Evolutionary conservation across 257 asterid genomes (phyloP).

Genomic region (Vinca minor): DNA sequence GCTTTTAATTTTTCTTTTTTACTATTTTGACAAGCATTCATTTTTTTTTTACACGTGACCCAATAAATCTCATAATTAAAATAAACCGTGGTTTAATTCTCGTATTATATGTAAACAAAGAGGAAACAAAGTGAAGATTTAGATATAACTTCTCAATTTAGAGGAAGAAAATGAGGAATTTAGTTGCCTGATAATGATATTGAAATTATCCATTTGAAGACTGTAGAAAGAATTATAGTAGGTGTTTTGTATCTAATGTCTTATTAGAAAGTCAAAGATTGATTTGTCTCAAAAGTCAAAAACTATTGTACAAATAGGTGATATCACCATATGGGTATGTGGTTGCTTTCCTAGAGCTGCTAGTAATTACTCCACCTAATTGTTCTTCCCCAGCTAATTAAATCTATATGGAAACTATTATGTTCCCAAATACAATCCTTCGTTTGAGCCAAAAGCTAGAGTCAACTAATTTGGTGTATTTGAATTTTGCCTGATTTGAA

Average conservation of each 20-base stretch:
- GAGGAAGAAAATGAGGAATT: background rate
- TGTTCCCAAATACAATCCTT: too few species aligned
- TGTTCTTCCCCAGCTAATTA: too few species aligned
- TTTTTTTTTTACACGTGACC: too few species aligned
- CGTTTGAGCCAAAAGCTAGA: too few species aligned
- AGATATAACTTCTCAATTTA: too few species aligned
- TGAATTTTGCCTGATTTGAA: too few species aligned
- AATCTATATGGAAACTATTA: too few species aligned
- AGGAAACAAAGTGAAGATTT: too few species aligned
- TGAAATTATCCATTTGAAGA: background rate
- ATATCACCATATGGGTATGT: background rate
- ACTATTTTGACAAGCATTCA: background rate
- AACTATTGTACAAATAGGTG: background rate
- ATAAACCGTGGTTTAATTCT: too few species aligned
- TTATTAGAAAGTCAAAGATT: slow-evolving; percentile 21
- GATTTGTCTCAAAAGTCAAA: slow-evolving; percentile 9
- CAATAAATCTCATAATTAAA: too few species aligned
- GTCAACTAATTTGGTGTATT: too few species aligned
- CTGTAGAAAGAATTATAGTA: background rate
- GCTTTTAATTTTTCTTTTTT: background rate
- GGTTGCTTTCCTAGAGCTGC: background rate
- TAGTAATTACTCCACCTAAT: slow-evolving; percentile 2
- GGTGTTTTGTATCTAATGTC: background rate
- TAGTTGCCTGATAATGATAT: background rate
- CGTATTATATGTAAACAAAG: too few species aligned